Evolutionary conservation across 2,329 filamentous ascomycete species (phyloP).

Genomic region (Aspergillus pseudotamarii): DNA sequence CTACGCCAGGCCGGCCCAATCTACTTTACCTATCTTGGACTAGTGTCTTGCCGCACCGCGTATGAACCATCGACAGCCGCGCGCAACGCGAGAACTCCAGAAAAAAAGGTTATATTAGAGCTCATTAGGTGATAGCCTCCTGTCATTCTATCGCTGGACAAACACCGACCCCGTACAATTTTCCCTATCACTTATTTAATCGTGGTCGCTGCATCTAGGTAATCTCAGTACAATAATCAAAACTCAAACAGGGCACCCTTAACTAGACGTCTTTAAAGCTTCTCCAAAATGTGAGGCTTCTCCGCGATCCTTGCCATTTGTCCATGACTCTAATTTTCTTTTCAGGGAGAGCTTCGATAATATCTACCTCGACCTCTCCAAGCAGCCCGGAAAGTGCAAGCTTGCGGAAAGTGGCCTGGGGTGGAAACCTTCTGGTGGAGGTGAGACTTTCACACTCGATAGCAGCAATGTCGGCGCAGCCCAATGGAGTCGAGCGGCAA

Average conservation of each 20-base stretch:
- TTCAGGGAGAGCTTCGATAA: slow-evolving; percentile 89
- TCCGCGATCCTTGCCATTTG: neutral
- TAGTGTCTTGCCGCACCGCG: slow-evolving; percentile 18
- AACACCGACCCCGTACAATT: neutral
- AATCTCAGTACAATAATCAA: neutral
- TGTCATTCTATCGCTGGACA: slow-evolving; percentile 1
- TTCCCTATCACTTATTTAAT: slow-evolving; percentile 1
- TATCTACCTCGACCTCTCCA: slow-evolving; percentile 94
- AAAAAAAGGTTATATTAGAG: slow-evolving; percentile 25
- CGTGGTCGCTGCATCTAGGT: slow-evolving; percentile 1
- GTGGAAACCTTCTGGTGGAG: slow-evolving; percentile 87
- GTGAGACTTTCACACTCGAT: slow-evolving; percentile 92
- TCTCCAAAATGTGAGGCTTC: slow-evolving; percentile 39
- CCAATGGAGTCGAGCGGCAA: slow-evolving; percentile 92
- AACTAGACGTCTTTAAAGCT: slow-evolving; percentile 17
- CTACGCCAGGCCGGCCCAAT: neutral
- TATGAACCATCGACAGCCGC: slow-evolving; percentile 17
- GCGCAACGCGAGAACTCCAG: slow-evolving; percentile 29
- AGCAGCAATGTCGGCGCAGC: slow-evolving; percentile 80
- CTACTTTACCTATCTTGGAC: slow-evolving; percentile 3
- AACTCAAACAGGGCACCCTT: neutral
- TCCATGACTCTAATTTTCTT: slow-evolving; percentile 14
- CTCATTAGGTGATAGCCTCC: slow-evolving; percentile 12
- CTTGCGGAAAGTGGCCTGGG: slow-evolving; percentile 93
- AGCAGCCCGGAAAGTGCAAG: slow-evolving; percentile 87